phyloP scores from a whole-genome alignment of 2,329 filamentous ascomycete genomes.

The Cladorrhinum sp. region DNA sequence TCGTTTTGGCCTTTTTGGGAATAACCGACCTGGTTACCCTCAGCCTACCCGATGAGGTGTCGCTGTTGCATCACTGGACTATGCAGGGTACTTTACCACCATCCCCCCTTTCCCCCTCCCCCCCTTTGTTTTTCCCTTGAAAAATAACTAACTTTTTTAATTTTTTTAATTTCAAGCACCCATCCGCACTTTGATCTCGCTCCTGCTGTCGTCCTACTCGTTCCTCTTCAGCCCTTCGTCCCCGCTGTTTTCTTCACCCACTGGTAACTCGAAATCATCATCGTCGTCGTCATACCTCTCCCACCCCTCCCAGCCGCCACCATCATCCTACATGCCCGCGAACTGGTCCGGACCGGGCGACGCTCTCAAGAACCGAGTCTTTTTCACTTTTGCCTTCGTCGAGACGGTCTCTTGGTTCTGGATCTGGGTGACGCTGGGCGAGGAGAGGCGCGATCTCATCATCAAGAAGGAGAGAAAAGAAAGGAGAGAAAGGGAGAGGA shows the following conservation, averaged over 20 bases:
- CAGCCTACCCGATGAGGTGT: constrained; percentile 65
- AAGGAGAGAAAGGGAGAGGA: constrained; percentile 1
- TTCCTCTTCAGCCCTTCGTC: constrained; percentile 58
- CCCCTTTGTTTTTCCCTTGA: constrained; percentile 6
- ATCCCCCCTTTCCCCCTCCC: constrained; percentile 35
- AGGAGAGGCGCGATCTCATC: constrained; percentile 53
- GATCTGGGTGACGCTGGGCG: constrained; percentile 68
- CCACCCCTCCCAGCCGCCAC: constrained; percentile 32
- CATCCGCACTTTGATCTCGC: constrained; percentile 62
- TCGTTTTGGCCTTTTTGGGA: constrained; percentile 70
- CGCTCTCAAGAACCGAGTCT: constrained; percentile 74
- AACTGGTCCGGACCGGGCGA: constrained; percentile 60
- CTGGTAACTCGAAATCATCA: constrained; percentile 19
- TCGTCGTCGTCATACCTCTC: constrained; percentile 37
- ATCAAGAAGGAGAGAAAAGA: constrained; percentile 36
- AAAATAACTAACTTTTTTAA: constrained; percentile 13
- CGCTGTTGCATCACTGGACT: constrained; percentile 61
- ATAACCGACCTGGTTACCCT: constrained; percentile 64
- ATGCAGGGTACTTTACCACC: constrained; percentile 58
- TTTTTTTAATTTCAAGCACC: constrained; percentile 45
- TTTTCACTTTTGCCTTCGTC: constrained; percentile 81
- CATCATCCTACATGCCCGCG: constrained; percentile 37
- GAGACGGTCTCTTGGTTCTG: constrained; percentile 87
- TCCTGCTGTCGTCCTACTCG: constrained; percentile 60
- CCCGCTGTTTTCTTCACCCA: constrained; percentile 41